Evolutionary conservation across 2,329 filamentous ascomycete species (phyloP), one percentile per base, ranked within the genome.

Genomic region (Fusarium coffeatum): DNA sequence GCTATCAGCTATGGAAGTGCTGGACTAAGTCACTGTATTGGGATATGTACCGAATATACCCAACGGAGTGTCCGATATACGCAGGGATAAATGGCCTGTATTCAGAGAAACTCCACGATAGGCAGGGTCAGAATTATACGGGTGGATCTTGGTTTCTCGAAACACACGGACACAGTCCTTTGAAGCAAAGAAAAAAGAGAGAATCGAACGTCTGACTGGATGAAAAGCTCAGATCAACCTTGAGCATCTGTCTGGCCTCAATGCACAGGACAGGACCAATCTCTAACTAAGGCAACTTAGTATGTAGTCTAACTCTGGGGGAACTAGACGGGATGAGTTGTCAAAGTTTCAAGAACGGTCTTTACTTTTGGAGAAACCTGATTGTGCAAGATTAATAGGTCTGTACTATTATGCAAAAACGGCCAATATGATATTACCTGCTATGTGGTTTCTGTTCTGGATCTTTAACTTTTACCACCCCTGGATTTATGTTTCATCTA

Each of bases 261-360:
- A 58, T 57, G 30, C 16, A 28, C 55, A 41, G 49, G 45, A 32
- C 59, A 41, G 49, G 45, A 32, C 59, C 55, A 37, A 37, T 37
- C 34, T 37, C 34, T n/a, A n/a, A 37, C 32, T 32, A 41, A 30
- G 28, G 16, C 37, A 18, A 27, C 18, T 37, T n/a, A 12, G 34
- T 50, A 50, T 16, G 12, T 18, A 51, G 32, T 51, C 34, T 37
- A 37, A 69, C 59, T 56, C 50, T 40, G 59, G 49, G 27, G 49
- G 32, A 25, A 18, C 67, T 71, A 65, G 68, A 71, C 68, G 71
- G 61, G 68, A 71, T 71, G 68, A 61, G 67, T 68, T 71, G 68
- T 71, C 68, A 71, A 49, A 54, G 37, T 62, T 46, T 57, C 48
- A 70, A 63, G 48, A 32, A 32, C 32, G 23, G 32, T 51, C 18